Evolutionary conservation across 2,329 filamentous ascomycete genomes (phyloP).

Genomic region (Rutstroemia sp.): DNA sequence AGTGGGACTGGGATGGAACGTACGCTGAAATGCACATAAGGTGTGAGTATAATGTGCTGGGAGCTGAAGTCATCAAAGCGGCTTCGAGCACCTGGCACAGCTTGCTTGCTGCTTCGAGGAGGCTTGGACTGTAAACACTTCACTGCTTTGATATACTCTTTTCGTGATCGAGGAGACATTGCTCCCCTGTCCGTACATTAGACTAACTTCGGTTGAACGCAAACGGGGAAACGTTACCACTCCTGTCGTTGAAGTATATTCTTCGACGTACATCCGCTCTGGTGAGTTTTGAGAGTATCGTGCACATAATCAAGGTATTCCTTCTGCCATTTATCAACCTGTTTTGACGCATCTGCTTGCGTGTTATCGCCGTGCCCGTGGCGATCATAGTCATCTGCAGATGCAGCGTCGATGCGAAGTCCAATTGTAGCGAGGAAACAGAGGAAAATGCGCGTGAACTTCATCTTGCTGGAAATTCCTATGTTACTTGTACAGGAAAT

Average conservation of each 20-base stretch:
- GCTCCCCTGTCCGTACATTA: background rate
- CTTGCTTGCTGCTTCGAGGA: conserved; percentile 28
- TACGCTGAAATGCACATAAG: conserved; percentile 23
- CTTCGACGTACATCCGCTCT: background rate
- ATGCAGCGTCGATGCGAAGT: background rate
- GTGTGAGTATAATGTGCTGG: conserved; percentile 31
- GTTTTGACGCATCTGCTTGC: background rate
- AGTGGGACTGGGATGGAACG: background rate
- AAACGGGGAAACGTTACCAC: background rate
- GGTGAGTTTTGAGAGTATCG: background rate
- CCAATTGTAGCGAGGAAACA: background rate
- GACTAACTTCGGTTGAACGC: too few species aligned
- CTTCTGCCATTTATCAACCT: background rate
- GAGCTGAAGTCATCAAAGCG: conserved; percentile 34
- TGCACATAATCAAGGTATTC: background rate
- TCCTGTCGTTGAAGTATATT: conserved; percentile 1
- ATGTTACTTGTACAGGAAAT: background rate
- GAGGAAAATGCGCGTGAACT: background rate
- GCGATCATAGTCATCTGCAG: background rate
- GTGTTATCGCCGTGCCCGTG: background rate
- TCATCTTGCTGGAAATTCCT: background rate
- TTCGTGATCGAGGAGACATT: conserved; percentile 7
- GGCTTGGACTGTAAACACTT: conserved; percentile 31
- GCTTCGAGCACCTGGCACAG: conserved; percentile 17
- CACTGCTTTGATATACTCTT: conserved; percentile 33